Evolutionary conservation across 345 rosid genomes (phyloP), one percentile per base, ranked within the genome.

Genomic region (Populus pruinosa): DNA sequence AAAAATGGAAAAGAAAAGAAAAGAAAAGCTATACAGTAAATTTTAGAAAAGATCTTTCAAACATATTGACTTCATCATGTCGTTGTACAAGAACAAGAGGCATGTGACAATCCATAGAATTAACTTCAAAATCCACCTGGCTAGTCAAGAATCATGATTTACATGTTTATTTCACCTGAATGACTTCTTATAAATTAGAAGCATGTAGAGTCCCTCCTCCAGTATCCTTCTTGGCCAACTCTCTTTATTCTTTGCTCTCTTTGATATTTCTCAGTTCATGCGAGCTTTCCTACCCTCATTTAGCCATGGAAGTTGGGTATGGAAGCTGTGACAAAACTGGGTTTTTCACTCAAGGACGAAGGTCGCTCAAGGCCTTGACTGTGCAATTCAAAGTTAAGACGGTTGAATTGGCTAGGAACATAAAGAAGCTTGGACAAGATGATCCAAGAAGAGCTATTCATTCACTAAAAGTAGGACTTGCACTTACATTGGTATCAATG

Each of bases 361-460:
- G 55, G 21, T 21, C 78, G 78, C 0, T 84, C 3, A 78, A 64
- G 72, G 55, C 74, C 62, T 69, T 81, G 67, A 59, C 75, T 5
- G 27, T 41, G 53, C 39, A 3, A 36, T 16, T 65, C 0, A 29
- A 31, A 25, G 38, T 47, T 7, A 72, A 72, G 53, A 33, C 66
- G 2, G n/a, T 41, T 43, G 82, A 76, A 27, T 16, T 82, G 23
- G 63, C 33, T 5, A 71, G 29, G 36, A 55, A 44, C 36, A 44
- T 53, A 14, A 80, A 74, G 80, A 70, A 85, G 59, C 16, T 84
- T 6, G 88, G 78, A 20, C 23, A 78, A 61, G 88, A 86, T 21
- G 87, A 81, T 64, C 91, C 88, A n/a, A 84, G 87, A 73, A 86
- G 86, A 59, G 65, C 82, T 5, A 38, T 50, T 29, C 92, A 86